Evolutionary conservation across 495 filamentous ascomycete genomes (phyloP), one percentile per base, ranked within the genome.

Genomic region (Pseudevernia furfuracea): DNA sequence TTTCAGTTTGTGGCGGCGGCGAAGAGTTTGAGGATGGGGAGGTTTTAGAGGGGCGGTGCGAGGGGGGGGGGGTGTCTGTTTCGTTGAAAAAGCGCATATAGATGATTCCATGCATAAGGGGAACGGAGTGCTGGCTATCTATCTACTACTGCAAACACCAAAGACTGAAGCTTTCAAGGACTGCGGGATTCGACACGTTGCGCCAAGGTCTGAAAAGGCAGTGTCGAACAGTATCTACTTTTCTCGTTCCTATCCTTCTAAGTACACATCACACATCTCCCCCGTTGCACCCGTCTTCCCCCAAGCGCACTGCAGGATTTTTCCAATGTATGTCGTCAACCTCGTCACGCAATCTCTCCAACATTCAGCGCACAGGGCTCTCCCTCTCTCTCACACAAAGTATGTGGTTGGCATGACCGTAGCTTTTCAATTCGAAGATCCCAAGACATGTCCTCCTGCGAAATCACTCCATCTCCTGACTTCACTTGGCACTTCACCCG

Each of bases 381-480:
- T 5, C 23, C 15, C n/a, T n/a, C n/a, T n/a, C n/a, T n/a, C n/a
- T n/a, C n/a, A n/a, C n/a, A n/a, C 23, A 52, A 28, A 30, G 23
- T 3, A 19, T 32, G 14, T 32, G 4, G 10, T 17, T 32, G 49
- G 32, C 10, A 30, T 5, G 15, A n/a, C 19, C 44, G 12, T 63
- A 15, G 15, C 49, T 21, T 6, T 56, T 57, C 34, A 64, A 34
- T 38, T 37, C 34, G 36, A 59, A n/a, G 53, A 34, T 44, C 62
- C 62, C 2, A 59, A 59, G 28, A 48, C 41, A 61, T 71, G 66
- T 21, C 70, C 66, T 53, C 68, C 70, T 28, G 69, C 65, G 43
- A 96, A 98, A 62, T 96, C 87, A 69, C 89, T 92, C 94, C 94
- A 98, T 71, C 85, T 85, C 74, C 87, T 85, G 69, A 98, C 95